Evolutionary conservation across 352 stramenopile species (phyloP), one percentile per base, ranked within the genome.

Genomic region (Salisapilia sapeloensis): DNA sequence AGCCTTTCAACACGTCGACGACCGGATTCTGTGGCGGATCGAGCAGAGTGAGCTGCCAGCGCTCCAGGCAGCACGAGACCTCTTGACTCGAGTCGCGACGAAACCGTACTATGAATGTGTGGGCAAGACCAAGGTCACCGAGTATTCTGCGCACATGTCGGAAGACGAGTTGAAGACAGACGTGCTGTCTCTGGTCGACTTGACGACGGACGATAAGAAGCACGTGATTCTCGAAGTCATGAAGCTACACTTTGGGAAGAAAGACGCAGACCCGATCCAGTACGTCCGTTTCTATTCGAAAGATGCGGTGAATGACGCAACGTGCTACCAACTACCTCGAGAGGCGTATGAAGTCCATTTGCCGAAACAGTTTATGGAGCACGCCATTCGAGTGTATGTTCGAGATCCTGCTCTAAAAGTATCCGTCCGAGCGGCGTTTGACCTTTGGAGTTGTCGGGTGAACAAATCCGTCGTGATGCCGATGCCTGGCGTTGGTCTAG

Each of bases 151-250:
- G 5, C 41, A 44, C 3, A 66, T 71, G 31, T 50, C 51, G 3
- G 52, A 77, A 23, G 48, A 63, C 0, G 63, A 65, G 38, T 35
- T 81, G 6, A 35, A 72, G 16, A 47, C 61, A 14, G 74, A 91
- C 34, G 60, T 93, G 6, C 18, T 84, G 17, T 38, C 33, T n/a
- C 7, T 56, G 61, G 19, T 80, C 60, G 2, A 33, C 20, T 6
- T 40, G 48, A 8, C 42, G 50, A 13, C 48, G 2, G 24, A 59
- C 9, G 47, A 77, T 11, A 58, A 48, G 12, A 44, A 78, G 0
- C 41, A 64, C 12, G 43, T 94, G 4, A 86, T 94, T 24, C 38
- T 87, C 9, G 69, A 92, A 32, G 67, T 83, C 30, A 74, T 87
- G 38, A 50, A 51, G 8, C 50, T 87, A 14, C 74, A 92, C 33